Percentiles rank a stretch among this genome's conserved stretches.
phyloP scores from a whole-genome alignment of 2,329 filamentous ascomycete species.

The Phoma sp. region DNA sequence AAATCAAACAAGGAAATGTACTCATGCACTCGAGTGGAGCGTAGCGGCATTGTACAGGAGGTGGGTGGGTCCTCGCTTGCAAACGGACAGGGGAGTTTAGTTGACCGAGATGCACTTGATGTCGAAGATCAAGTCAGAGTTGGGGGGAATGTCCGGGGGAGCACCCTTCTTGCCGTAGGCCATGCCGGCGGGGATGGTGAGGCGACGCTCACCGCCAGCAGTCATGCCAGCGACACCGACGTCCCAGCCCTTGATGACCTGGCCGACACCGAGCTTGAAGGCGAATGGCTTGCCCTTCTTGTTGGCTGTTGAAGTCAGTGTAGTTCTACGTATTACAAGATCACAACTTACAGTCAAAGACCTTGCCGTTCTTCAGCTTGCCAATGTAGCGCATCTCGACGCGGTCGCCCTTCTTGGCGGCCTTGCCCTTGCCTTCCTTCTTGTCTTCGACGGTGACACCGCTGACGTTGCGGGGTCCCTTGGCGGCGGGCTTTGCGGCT shows the following conservation, averaged over 20 bases:
- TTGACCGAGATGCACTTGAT: slow-evolving; percentile 60
- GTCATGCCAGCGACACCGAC: slow-evolving; percentile 92
- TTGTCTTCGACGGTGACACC: slow-evolving; percentile 96
- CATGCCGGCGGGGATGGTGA: slow-evolving; percentile 85
- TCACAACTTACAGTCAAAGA: slow-evolving; percentile 81
- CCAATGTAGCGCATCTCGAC: slow-evolving; percentile 98
- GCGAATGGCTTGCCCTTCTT: slow-evolving; percentile 98
- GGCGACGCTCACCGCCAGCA: slow-evolving; percentile 89
- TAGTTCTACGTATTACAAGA: background rate
- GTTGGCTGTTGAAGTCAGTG: slow-evolving; percentile 71
- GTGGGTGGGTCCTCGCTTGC: slow-evolving; percentile 23
- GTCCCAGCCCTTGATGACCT: slow-evolving; percentile 99
- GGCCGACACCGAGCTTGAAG: slow-evolving; percentile 92
- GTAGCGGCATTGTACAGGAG: slow-evolving; percentile 32
- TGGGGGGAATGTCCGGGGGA: slow-evolving; percentile 84
- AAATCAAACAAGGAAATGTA: slow-evolving; percentile 24
- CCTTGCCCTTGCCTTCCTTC: slow-evolving; percentile 84
- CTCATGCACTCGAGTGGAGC: slow-evolving; percentile 42
- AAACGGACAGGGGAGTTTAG: slow-evolving; percentile 40
- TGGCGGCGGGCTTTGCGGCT: slow-evolving; percentile 60
- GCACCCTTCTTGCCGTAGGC: slow-evolving; percentile 84
- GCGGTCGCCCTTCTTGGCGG: slow-evolving; percentile 87
- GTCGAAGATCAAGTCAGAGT: slow-evolving; percentile 93
- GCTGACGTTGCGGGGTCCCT: slow-evolving; percentile 76
- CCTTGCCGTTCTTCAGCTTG: slow-evolving; percentile 89